phyloP scores from a whole-genome alignment of 1,284 basidiomycete genomes.

The Fomitiporia mediterranea region DNA sequence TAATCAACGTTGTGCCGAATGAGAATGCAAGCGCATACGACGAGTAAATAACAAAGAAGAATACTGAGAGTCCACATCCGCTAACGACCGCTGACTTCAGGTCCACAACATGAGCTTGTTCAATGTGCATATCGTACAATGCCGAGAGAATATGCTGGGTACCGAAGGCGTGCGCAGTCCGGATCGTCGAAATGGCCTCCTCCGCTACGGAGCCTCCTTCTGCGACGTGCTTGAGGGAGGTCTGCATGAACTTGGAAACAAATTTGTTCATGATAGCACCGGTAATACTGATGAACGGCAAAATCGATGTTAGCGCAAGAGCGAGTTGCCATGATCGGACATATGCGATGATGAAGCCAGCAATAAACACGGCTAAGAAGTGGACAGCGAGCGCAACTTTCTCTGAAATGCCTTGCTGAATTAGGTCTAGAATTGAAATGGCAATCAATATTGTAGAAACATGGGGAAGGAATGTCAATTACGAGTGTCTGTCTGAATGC shows the following conservation, averaged over 20 bases:
- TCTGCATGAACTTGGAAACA: slow-evolving; percentile 66
- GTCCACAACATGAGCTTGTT: slow-evolving; percentile 53
- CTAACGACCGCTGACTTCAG: slow-evolving; percentile 62
- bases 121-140: slow-evolving; percentile 69
- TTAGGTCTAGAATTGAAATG: slow-evolving; percentile 57
- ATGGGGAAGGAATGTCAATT: no score
- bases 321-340: slow-evolving; percentile 80
- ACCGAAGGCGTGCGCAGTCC: slow-evolving; percentile 92
- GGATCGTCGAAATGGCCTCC: slow-evolving; percentile 87
- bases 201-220: slow-evolving; percentile 87
- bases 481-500: slow-evolving; percentile 91
- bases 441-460: background rate
- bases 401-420: slow-evolving; percentile 87
- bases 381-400: slow-evolving; percentile 71
- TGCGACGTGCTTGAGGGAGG: slow-evolving; percentile 72
- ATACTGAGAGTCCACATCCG: slow-evolving; percentile 63
- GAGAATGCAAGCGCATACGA: slow-evolving; percentile 72
- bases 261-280: slow-evolving; percentile 80
- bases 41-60: slow-evolving; percentile 81
- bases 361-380: slow-evolving; percentile 64
- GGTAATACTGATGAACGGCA: slow-evolving; percentile 82
- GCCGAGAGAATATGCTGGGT: slow-evolving; percentile 63
- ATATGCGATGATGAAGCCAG: slow-evolving; percentile 78
- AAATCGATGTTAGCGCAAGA: slow-evolving; percentile 79
- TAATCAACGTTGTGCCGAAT: slow-evolving; percentile 82